These are phyloP conservation scores for Stenogyne calaminthoides DNA, from an alignment of 305 asterid genomes.

Conservation along the genomic window DNA sequence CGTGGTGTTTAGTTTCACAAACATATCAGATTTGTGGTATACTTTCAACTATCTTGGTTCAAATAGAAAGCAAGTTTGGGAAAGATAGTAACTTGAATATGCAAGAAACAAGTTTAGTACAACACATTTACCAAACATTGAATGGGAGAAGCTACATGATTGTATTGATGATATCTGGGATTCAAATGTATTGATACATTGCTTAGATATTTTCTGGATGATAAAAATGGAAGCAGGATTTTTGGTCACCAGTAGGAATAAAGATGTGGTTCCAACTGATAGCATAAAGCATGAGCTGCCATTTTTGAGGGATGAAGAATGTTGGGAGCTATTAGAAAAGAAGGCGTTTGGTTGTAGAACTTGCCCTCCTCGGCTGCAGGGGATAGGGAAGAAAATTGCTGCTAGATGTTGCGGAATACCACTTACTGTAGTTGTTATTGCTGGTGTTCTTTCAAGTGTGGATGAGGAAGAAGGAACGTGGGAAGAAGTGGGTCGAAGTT, in stretches of 20 bases:
- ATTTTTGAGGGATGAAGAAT: neutral
- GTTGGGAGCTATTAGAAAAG: conserved; percentile 26
- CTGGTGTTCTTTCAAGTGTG: conserved; percentile 19
- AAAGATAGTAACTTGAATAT: too few species aligned
- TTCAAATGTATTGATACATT: neutral
- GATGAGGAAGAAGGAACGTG: neutral
- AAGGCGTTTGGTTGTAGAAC: neutral
- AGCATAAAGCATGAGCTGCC: neutral
- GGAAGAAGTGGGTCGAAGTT: neutral
- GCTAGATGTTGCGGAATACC: conserved; percentile 24
- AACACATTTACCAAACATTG: too few species aligned
- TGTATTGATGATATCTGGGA: conserved; percentile 27
- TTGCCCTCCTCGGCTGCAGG: conserved; percentile 16
- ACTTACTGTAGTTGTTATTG: conserved; percentile 22
- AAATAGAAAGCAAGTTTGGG: too few species aligned
- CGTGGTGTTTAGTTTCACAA: conserved; percentile 16
- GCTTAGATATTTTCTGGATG: conserved; percentile 23
- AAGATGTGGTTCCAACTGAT: neutral
- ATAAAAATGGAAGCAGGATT: conserved; percentile 30
- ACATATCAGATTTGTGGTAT: neutral
- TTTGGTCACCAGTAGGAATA: conserved; percentile 14
- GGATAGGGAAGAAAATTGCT: conserved; percentile 23
- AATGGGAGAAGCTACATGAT: conserved; percentile 2
- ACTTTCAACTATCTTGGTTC: neutral
- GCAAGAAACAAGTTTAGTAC: too few species aligned